phyloP scores from a whole-genome alignment of 352 stramenopile genomes.

The Pseudoperonospora humuli region DNA sequence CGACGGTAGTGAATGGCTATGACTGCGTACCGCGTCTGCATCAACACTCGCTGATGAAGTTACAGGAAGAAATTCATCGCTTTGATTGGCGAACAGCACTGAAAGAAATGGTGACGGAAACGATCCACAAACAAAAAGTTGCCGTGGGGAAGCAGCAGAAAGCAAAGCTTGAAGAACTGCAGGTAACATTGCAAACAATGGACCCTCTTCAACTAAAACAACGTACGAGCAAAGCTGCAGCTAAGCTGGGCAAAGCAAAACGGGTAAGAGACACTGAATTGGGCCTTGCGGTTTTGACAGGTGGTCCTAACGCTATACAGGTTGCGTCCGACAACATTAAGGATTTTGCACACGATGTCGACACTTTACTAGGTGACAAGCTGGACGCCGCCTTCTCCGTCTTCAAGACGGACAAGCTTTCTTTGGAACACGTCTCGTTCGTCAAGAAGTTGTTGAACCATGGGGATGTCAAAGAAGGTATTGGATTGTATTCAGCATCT shows the following conservation, averaged over 20 bases:
- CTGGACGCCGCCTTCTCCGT: conserved; percentile 42
- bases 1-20: conserved; percentile 67
- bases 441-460: conserved; percentile 49
- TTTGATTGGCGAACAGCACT: conserved; percentile 64
- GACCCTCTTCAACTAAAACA: conserved; percentile 39
- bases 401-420: conserved; percentile 52
- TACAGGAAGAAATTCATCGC: conserved; percentile 53
- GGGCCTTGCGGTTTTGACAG: not conserved
- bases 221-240: conserved; percentile 31
- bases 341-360: conserved; percentile 41
- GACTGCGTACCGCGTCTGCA: conserved; percentile 78
- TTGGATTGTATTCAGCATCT: not conserved
- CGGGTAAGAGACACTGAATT: conserved; percentile 9
- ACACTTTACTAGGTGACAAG: conserved; percentile 41
- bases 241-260: conserved; percentile 48
- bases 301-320: conserved; percentile 5
- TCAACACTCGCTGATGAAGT: conserved; percentile 55
- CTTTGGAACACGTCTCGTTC: conserved; percentile 40
- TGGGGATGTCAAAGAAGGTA: conserved; percentile 37
- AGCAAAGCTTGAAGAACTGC: conserved; percentile 38
- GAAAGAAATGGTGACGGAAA: conserved; percentile 46
- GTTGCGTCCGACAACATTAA: conserved; percentile 43
- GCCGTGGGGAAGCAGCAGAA: conserved; percentile 39
- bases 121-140: conserved; percentile 50
- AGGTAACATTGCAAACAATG: conserved; percentile 32